Percentiles rank a stretch among this genome's conserved stretches.
Conservation (phyloP, 2,329 filamentous ascomycete genomes). For the Tetracladium maxilliforme region DNA sequence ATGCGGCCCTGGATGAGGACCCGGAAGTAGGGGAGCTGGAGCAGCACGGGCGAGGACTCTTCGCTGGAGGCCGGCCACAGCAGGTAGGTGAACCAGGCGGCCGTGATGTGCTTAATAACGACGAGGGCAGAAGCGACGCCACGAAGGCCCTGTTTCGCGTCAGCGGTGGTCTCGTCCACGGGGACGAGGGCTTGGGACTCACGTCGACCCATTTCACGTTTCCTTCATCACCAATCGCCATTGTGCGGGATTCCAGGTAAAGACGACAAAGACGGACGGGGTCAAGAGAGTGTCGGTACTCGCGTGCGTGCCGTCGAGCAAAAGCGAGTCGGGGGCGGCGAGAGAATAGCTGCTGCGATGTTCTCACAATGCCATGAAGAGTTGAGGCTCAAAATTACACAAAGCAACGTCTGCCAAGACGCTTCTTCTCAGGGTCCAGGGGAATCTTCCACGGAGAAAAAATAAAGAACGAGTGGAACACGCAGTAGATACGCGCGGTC, state of each 20-base stretch:
- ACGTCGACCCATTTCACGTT: slow-evolving; percentile 48
- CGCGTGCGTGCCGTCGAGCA: too few relatives aligned
- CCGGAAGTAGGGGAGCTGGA: slow-evolving; percentile 44
- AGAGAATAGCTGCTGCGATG: too few relatives aligned
- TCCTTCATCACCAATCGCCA: slow-evolving; percentile 14
- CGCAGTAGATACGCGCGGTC: too few relatives aligned
- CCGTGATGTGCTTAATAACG: slow-evolving; percentile 36
- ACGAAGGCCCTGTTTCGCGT: slow-evolving; percentile 31
- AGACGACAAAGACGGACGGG: not conserved
- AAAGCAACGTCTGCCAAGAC: too few relatives aligned
- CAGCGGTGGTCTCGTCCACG: not conserved
- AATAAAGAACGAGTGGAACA: too few relatives aligned
- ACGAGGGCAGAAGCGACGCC: slow-evolving; percentile 38
- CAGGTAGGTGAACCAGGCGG: slow-evolving; percentile 33
- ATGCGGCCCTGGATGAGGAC: slow-evolving; percentile 45
- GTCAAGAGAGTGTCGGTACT: too few relatives aligned
- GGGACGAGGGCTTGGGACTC: slow-evolving; percentile 14
- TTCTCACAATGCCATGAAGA: too few relatives aligned
- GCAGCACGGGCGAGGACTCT: slow-evolving; percentile 27
- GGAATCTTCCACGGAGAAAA: too few relatives aligned
- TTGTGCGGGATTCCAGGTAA: too few relatives aligned
- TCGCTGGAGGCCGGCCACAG: slow-evolving; percentile 29
- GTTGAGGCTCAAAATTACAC: too few relatives aligned
- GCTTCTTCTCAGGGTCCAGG: too few relatives aligned
- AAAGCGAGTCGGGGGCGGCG: too few relatives aligned